phyloP scores from a whole-genome alignment of 805 yeast species.

The Myxozyma kluyveri region DNA sequence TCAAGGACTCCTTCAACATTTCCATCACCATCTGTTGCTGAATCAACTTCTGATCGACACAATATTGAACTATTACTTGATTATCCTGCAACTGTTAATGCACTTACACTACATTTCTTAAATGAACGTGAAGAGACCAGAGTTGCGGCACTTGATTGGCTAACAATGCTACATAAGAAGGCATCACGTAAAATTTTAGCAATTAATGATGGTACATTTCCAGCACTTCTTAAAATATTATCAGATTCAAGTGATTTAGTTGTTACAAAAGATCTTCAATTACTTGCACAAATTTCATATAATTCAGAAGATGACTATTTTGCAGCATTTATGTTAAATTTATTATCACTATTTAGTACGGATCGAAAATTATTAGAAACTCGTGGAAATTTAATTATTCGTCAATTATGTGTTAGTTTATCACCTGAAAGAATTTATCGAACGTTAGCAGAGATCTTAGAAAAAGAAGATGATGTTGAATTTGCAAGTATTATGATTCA shows the following conservation, averaged over 20 bases:
- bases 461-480: conserved; percentile 55
- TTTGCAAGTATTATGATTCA: conserved; percentile 82
- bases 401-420: conserved; percentile 77
- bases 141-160: conserved; percentile 85
- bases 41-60: conserved; percentile 5
- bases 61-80: conserved; percentile 39
- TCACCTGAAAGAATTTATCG: conserved; percentile 81
- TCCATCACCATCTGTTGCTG: conserved; percentile 12
- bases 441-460: conserved; percentile 72
- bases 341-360: conserved; percentile 64
- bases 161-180: conserved; percentile 71
- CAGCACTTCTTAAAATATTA: conserved; percentile 71
- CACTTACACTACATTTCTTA: conserved; percentile 67
- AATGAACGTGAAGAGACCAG: conserved; percentile 78
- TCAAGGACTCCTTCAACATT: conserved; percentile 35
- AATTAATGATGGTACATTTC: conserved; percentile 58
- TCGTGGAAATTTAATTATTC: conserved; percentile 76
- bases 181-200: conserved; percentile 55
- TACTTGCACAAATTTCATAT: conserved; percentile 68
- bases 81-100: conserved; percentile 62
- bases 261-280: conserved; percentile 65
- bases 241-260: conserved; percentile 75
- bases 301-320: conserved; percentile 75
- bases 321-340: conserved; percentile 66
- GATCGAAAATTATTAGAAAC: conserved; percentile 66